phyloP scores from a whole-genome alignment of 805 yeast genomes.

The Myxozyma monticola region DNA sequence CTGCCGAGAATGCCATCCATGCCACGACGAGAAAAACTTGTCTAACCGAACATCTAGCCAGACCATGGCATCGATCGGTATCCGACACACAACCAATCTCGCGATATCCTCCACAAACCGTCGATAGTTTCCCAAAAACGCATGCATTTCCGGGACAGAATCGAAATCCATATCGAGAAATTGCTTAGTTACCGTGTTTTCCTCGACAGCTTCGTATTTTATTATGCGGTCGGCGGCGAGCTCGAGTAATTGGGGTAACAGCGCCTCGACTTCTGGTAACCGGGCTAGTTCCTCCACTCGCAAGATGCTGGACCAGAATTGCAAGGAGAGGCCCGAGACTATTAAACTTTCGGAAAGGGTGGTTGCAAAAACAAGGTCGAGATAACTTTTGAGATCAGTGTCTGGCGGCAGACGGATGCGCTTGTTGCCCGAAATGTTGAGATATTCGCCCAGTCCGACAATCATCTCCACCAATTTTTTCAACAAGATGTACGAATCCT shows the following conservation, averaged over 20 bases:
- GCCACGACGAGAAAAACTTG: slow-evolving; percentile 53
- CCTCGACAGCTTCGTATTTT: slow-evolving; percentile 64
- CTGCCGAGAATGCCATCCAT: slow-evolving; percentile 45
- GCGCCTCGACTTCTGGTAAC: slow-evolving; percentile 45
- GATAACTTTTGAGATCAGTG: slow-evolving; percentile 66
- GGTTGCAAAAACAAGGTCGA: slow-evolving; percentile 73
- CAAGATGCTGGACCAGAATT: slow-evolving; percentile 90
- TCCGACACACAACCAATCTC: slow-evolving; percentile 80
- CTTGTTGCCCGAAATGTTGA: slow-evolving; percentile 50
- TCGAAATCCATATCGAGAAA: slow-evolving; percentile 87
- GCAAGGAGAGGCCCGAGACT: slow-evolving; percentile 86
- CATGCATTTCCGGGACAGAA: slow-evolving; percentile 71
- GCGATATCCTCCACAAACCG: slow-evolving; percentile 88
- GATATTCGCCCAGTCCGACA: slow-evolving; percentile 78
- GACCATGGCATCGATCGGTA: slow-evolving; percentile 73
- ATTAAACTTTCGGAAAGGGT: slow-evolving; percentile 82
- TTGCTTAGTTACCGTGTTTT: slow-evolving; percentile 58
- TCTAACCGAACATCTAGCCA: slow-evolving; percentile 81
- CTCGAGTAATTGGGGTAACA: slow-evolving; percentile 69
- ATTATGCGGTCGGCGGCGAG: slow-evolving; percentile 75
- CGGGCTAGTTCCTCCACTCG: slow-evolving; percentile 68
- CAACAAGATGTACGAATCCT: slow-evolving; percentile 71
- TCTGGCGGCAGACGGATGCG: slow-evolving; percentile 47
- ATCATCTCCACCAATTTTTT: slow-evolving; percentile 93
- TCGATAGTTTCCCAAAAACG: slow-evolving; percentile 76